These are phyloP conservation scores for Trichophyton simii DNA, from an alignment of 2,329 filamentous ascomycete genomes.

Conservation along the genomic window DNA sequence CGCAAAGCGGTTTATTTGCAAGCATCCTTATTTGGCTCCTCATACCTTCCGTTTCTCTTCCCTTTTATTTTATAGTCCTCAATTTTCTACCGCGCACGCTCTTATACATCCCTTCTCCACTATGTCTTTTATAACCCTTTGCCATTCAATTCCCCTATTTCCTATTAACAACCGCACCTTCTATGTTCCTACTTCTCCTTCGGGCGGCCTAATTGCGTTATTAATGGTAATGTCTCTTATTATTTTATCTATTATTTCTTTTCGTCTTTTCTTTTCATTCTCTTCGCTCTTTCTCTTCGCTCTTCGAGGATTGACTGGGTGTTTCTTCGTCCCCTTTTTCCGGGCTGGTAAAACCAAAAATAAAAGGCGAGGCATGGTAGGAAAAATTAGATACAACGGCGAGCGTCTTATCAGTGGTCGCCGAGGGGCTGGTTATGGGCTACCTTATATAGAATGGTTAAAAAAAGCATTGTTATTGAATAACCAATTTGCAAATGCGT, in stretches of 20 bases:
- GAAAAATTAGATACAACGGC: background rate
- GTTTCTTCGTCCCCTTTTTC: background rate
- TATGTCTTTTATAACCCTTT: background rate
- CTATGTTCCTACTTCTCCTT: background rate
- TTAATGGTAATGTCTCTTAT: conserved; percentile 5
- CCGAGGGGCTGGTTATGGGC: background rate
- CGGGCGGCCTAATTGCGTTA: background rate
- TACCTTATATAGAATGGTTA: background rate
- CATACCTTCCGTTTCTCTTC: background rate
- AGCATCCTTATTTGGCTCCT: background rate
- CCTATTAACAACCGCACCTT: background rate
- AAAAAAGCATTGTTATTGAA: background rate
- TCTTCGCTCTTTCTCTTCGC: background rate
- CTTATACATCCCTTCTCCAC: background rate
- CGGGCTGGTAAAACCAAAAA: background rate
- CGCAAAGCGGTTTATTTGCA: conserved; percentile 3
- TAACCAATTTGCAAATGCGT: too few relatives aligned
- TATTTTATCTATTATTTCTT: background rate
- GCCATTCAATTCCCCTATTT: background rate
- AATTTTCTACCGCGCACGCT: background rate
- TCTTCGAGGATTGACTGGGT: background rate
- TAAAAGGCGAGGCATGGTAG: background rate
- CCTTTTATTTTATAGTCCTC: background rate
- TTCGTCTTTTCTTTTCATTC: background rate
- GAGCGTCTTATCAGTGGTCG: background rate